Conservation (phyloP, 306 rosid species). For the Begonia loranthoides region DNA sequence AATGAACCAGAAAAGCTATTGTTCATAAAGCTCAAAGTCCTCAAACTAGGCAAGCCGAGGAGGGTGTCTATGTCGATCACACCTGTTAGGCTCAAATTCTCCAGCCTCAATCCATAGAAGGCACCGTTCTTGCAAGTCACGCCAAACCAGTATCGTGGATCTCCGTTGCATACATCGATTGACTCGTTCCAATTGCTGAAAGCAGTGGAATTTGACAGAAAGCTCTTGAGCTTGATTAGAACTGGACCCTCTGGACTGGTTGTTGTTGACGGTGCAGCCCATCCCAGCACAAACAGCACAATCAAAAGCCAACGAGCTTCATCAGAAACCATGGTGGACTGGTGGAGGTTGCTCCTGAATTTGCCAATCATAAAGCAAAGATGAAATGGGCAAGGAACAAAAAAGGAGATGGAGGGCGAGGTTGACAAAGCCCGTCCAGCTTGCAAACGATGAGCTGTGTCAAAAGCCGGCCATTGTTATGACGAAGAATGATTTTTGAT, state of each 20-base stretch:
- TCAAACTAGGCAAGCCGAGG: constrained; percentile 18
- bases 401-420: background rate
- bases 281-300: background rate
- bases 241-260: constrained; percentile 11
- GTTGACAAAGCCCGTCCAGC: background rate
- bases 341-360: background rate
- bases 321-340: no score
- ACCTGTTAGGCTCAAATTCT: constrained; percentile 55
- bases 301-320: no score
- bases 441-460: background rate
- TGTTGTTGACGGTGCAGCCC: constrained; percentile 6
- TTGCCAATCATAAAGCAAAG: background rate
- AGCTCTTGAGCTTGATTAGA: constrained; percentile 39
- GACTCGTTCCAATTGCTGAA: constrained; percentile 27
- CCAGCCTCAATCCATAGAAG: constrained; percentile 28
- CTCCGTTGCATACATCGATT: constrained; percentile 15
- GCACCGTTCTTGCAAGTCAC: constrained; percentile 19
- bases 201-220: constrained; percentile 23
- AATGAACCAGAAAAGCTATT: constrained; percentile 45
- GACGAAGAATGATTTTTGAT: background rate
- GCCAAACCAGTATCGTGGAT: constrained; percentile 30
- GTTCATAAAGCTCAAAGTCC: constrained; percentile 39
- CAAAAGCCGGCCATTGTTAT: background rate
- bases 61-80: constrained; percentile 27
- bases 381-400: background rate